Percentiles rank a stretch among this genome's conserved stretches.
These are phyloP conservation scores for Xerocomellus amylosporus DNA, from an alignment of 768 basidiomycete species.

Conservation along the genomic window DNA sequence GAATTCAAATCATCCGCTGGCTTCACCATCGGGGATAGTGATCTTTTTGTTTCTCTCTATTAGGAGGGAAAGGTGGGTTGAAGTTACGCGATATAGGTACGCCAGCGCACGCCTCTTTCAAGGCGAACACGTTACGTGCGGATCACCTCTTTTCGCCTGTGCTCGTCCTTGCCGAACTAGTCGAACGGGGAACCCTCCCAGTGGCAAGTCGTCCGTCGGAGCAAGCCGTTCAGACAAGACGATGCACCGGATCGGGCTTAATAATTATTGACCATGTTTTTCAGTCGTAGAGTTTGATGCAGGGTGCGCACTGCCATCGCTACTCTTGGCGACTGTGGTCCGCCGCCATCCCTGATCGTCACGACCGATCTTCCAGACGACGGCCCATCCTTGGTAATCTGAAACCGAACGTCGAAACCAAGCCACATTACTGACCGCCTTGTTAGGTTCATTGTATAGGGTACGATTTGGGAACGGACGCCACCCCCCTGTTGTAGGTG, in stretches of 20 bases:
- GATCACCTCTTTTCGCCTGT: conserved; percentile 74
- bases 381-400: conserved; percentile 58
- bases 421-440: conserved; percentile 28
- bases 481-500: conserved; percentile 46
- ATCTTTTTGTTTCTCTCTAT: not conserved
- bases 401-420: conserved; percentile 53
- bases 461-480: conserved; percentile 65
- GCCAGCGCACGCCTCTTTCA: not conserved
- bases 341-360: conserved; percentile 52
- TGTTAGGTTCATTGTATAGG: conserved; percentile 47
- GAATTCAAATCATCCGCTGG: not conserved
- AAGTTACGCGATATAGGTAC: conserved; percentile 5
- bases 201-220: conserved; percentile 39
- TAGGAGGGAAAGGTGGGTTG: conserved; percentile 59
- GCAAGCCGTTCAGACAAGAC: conserved; percentile 28
- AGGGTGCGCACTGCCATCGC: conserved; percentile 64
- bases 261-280: not conserved
- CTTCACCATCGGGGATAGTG: not conserved
- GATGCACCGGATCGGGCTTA: not conserved
- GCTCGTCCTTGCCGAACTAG: conserved; percentile 61
- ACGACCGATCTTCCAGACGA: conserved; percentile 70
- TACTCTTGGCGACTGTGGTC: conserved; percentile 48
- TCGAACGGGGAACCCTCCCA: conserved; percentile 54
- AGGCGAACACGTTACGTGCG: conserved; percentile 71
- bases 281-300: conserved; percentile 71